Conservation (phyloP, 805 yeast genomes). For the Hanseniaspora lachancei region DNA sequence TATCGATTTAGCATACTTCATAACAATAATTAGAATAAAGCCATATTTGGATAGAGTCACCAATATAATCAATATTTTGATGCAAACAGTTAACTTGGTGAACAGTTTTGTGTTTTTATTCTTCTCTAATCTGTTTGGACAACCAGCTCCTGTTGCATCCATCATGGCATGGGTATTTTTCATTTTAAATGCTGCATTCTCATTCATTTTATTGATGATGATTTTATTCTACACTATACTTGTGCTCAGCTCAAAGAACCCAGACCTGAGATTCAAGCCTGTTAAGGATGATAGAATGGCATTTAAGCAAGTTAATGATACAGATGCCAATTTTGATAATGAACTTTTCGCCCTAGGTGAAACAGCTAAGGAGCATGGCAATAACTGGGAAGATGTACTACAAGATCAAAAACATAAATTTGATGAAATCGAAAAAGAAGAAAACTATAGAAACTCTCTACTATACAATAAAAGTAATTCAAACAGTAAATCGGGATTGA, state of each 20-base stretch:
- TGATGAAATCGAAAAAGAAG: slow-evolving; percentile 9
- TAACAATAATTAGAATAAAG: slow-evolving; percentile 44
- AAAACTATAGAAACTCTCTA: slow-evolving; percentile 6
- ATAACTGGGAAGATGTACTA: slow-evolving; percentile 61
- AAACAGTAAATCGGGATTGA: neutral
- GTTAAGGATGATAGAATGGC: slow-evolving; percentile 88
- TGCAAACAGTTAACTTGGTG: slow-evolving; percentile 56
- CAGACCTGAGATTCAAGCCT: slow-evolving; percentile 77
- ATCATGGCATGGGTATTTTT: slow-evolving; percentile 90
- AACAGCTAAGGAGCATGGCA: slow-evolving; percentile 72
- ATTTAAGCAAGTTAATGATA: slow-evolving; percentile 44
- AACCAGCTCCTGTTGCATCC: slow-evolving; percentile 63
- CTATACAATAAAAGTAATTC: neutral
- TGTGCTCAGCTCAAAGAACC: slow-evolving; percentile 63
- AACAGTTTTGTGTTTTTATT: slow-evolving; percentile 78
- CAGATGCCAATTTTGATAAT: slow-evolving; percentile 27
- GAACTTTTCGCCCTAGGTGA: slow-evolving; percentile 63
- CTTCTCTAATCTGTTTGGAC: slow-evolving; percentile 73
- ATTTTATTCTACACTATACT: slow-evolving; percentile 54
- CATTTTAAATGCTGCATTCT: slow-evolving; percentile 76
- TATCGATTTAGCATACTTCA: slow-evolving; percentile 58
- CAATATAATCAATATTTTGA: slow-evolving; percentile 59
- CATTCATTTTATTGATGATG: slow-evolving; percentile 56
- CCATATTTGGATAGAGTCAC: slow-evolving; percentile 80
- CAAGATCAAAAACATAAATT: slow-evolving; percentile 13